Percentiles rank a stretch among this genome's conserved stretches.
phyloP scores from a whole-genome alignment of 495 filamentous ascomycete genomes.

The Cairneyella variabilis region DNA sequence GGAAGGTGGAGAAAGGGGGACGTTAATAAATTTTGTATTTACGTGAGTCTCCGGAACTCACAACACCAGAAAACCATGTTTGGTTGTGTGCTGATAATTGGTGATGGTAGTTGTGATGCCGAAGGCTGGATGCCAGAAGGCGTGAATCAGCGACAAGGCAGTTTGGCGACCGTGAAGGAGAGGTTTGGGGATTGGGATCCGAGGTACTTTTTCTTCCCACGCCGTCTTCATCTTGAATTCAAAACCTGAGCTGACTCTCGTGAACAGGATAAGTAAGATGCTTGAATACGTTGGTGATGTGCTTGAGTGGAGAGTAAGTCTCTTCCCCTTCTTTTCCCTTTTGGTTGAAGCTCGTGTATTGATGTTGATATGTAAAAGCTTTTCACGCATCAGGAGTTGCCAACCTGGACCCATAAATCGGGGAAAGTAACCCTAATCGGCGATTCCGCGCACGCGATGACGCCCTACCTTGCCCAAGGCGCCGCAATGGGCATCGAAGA shows the following conservation, averaged over 20 bases:
- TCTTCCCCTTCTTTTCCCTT: slow-evolving; percentile 39
- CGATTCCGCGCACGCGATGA: slow-evolving; percentile 66
- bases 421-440: slow-evolving; percentile 59
- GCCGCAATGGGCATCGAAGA: slow-evolving; percentile 40
- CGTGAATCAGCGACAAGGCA: slow-evolving; percentile 33
- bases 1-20: slow-evolving; percentile 41
- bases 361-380: slow-evolving; percentile 32
- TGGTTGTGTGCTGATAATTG: no score
- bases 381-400: slow-evolving; percentile 53
- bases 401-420: slow-evolving; percentile 51
- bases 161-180: slow-evolving; percentile 60
- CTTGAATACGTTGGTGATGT: slow-evolving; percentile 19
- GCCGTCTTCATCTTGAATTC: no score
- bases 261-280: slow-evolving; percentile 13
- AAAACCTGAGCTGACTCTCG: neutral
- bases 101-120: slow-evolving; percentile 27
- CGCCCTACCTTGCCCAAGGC: slow-evolving; percentile 49
- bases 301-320: slow-evolving; percentile 27
- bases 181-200: slow-evolving; percentile 58
- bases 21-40: slow-evolving; percentile 65
- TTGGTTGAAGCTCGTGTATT: slow-evolving; percentile 47
- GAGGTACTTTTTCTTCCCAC: slow-evolving; percentile 32
- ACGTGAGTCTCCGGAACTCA: slow-evolving; percentile 54
- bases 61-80: slow-evolving; percentile 49
- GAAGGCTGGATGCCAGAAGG: slow-evolving; percentile 19